Evolutionary conservation across 805 yeast species (phyloP), one percentile per base, ranked within the genome.

Genomic region (Teunomyces pallodes): DNA sequence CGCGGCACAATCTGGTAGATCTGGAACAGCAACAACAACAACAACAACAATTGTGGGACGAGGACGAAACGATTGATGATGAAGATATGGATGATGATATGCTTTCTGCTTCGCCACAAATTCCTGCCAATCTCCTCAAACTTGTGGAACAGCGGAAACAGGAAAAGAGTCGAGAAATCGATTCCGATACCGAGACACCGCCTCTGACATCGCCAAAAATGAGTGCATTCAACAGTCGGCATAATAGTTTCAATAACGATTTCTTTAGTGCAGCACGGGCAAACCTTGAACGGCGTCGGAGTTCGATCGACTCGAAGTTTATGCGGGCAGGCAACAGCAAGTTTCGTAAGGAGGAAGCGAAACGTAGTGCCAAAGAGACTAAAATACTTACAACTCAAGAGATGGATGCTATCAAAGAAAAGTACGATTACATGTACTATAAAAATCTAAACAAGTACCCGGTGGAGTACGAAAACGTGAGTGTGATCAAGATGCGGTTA

Each of bases 51-150:
- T 32, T 46, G 1, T 56, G 60, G 58, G 66, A 62, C 7, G 69
- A 57, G 14, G 61, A 56, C 4, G 61, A 59, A 20, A 55, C 61
- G 35, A 51, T 65, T n/a, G 72, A 69, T 50, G 76, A 71, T 47
- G 76, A 71, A 42, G 77, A 73, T 33, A 54, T 70, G 46, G 76
- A 73, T 55, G 74, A 76, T 41, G 77, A 74, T 30, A 51, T 70
- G 17, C 61, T 82, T 20, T 78, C 84, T 0, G 82, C 81, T 4
- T 83, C 88, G 1, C 90, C 90, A 0, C 87, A 84, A 55, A 83
- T 84, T 2, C 90, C 90, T 0, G 79, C 79, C 30, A 80, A 80
- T 40, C 67, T 84, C 13, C 63, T 84, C 35, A 72, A 77, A 55
- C 62, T 79, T 56, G 87, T 75, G 49, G 88, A 77, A 59, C 72